Evolutionary conservation across 129 eudicot genomes (phyloP), one percentile per base, ranked within the genome.

Genomic region (Flaveria linearis): DNA sequence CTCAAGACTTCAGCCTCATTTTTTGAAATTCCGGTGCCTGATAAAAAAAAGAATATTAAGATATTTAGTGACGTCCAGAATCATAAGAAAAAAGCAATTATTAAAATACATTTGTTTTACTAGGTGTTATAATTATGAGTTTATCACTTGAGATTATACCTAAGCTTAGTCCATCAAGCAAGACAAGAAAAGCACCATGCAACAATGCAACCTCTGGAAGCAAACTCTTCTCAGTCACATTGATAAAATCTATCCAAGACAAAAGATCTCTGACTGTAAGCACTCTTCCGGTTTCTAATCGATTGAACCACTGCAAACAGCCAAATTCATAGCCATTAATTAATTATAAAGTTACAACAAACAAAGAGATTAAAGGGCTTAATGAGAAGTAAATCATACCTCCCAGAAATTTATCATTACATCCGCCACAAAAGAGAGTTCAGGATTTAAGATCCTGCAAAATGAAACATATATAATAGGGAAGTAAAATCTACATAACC

Each of bases 221-320:
- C 68, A 95, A 86, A 76, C 81, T 83, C 68, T 36, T 72, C 75
- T 78, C 89, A 3, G 91, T 78, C 76, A 72, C 86, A 51, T 86
- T 87, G 20, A 95, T 77, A 66, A 95, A 95, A 52, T 88, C 90
- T 42, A 95, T 73, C 99, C 97, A 95, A 56, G 99, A 88, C 83
- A 91, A 86, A 52, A 95, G 93, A 75, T 95, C 99, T 75, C 99
- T 89, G 33, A 95, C 86, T 11, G 97, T 95, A 80, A 95, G 99
- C 68, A 73, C 22, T 82, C 96, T 86, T 72, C 99, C 96, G 47
- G 89, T 85, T 78, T 89, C 87, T 61, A 86, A 76, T 65, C 69
- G 73, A 72, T 91, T 91, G 83, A 91, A 95, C 99, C 97, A 91
- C 99, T 93, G 89, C 76, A 83, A 75, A 77, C 71, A 77, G 68